Evolutionary conservation across 768 basidiomycete species (phyloP), one percentile per base, ranked within the genome.

Genomic region (Xerocomus potaroensis): DNA sequence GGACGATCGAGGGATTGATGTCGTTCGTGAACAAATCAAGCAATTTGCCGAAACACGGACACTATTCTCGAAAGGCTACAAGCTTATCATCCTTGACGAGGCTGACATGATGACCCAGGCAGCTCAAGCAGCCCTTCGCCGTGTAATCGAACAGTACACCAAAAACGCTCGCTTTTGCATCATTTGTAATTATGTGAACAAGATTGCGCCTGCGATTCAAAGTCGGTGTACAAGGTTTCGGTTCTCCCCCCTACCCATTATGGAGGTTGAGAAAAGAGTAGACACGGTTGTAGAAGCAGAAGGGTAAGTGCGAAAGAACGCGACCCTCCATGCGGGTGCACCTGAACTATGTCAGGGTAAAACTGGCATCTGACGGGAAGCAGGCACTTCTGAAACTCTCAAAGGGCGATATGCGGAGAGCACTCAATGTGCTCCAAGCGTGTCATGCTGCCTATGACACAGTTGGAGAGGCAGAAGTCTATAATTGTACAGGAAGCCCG

Each of bases 101-200:
- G 96, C 96, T n/a, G 96, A 99, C 74, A 96, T 96, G 95, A 99
- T 99, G 96, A 99, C 96, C 0, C 86, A 92, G 53, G 87, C 90
- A 46, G 96, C 96, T 1, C 96, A 99, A 63, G 90, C 94, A 3
- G 96, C 96, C 21, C 79, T 99, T 24, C 87, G 96, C 23, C 87
- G 96, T 58, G 87, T 98, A 29, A 97, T 99, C 55, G 96, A 99
- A 67, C 94, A 96, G 55, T 98, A 96, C 67, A 99, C 96, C 16
- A 91, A 87, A 69, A 98, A 98, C 60, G 96, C 97, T 55, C 84
- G 96, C 31, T 99, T 99, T 68, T 99, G 96, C 70, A 99, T 99
- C 60, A 95, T 99, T 49, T 98, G 96, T 77, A 99, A 99, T 69
- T 99, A 99, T 58, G 96, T 98, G 66, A 98, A 98, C 79, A 98